These are phyloP conservation scores for Phytopythium cucurbitacearum DNA, from an alignment of 352 stramenopile species.

Conservation along the genomic window DNA sequence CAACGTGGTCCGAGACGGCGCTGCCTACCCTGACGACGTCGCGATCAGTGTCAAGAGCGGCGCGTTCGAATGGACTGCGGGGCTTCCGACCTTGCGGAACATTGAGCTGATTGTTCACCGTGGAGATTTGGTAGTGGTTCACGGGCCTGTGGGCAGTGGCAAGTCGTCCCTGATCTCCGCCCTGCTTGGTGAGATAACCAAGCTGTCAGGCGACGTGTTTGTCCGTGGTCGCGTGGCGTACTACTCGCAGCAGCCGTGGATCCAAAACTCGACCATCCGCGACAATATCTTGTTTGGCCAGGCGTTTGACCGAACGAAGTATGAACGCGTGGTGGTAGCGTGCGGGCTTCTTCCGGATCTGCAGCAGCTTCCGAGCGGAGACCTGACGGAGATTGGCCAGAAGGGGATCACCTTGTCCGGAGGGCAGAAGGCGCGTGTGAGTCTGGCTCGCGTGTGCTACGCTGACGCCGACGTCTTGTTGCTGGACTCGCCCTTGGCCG, in stretches of 20 bases:
- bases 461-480: constrained; percentile 57
- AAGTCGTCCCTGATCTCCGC: constrained; percentile 32
- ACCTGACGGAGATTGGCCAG: constrained; percentile 93
- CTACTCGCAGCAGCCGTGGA: constrained; percentile 82
- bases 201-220: constrained; percentile 14
- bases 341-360: constrained; percentile 84
- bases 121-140: constrained; percentile 29
- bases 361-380: constrained; percentile 73
- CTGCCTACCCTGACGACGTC: constrained; percentile 10
- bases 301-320: constrained; percentile 24
- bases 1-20: constrained; percentile 7
- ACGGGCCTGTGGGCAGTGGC: constrained; percentile 22
- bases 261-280: constrained; percentile 89
- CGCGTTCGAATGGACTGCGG: constrained; percentile 18
- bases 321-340: constrained; percentile 32
- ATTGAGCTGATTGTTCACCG: constrained; percentile 18
- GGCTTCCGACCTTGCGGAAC: constrained; percentile 9
- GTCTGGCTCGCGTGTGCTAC: constrained; percentile 58
- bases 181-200: constrained; percentile 73
- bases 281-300: constrained; percentile 92
- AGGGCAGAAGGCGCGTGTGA: constrained; percentile 85
- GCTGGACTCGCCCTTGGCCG: constrained; percentile 77
- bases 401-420: constrained; percentile 92
- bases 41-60: constrained; percentile 15
- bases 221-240: constrained; percentile 30